These are phyloP conservation scores for Penicillium vulpinum DNA, from an alignment of 2,329 filamentous ascomycete species.

Conservation along the genomic window DNA sequence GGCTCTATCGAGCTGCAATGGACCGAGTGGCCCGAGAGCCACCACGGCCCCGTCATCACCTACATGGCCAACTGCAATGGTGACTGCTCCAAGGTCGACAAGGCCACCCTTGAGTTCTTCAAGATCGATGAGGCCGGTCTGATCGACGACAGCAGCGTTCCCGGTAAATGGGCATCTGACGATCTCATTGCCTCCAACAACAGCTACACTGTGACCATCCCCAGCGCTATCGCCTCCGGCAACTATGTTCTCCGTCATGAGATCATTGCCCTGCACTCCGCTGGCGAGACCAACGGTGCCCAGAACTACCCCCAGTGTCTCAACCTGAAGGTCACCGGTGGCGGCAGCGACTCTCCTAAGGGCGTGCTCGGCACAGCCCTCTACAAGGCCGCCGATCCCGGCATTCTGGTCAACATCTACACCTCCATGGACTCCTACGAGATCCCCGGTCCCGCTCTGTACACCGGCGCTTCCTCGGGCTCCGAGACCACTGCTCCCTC, in stretches of 20 bases:
- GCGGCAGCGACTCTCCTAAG: slow-evolving; percentile 47
- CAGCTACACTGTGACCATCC: slow-evolving; percentile 52
- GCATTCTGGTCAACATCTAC: slow-evolving; percentile 64
- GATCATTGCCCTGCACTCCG: slow-evolving; percentile 56
- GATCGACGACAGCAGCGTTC: slow-evolving; percentile 43
- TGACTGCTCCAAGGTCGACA: slow-evolving; percentile 57
- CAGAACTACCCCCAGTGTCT: slow-evolving; percentile 61
- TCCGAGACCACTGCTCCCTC: slow-evolving; percentile 17
- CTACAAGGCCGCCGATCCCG: slow-evolving; percentile 59
- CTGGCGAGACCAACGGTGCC: slow-evolving; percentile 46
- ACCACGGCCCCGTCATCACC: slow-evolving; percentile 65
- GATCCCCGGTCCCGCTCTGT: slow-evolving; percentile 53
- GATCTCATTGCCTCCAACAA: slow-evolving; percentile 55
- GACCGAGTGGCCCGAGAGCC: slow-evolving; percentile 65
- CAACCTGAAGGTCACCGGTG: slow-evolving; percentile 62
- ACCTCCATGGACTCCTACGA: slow-evolving; percentile 46
- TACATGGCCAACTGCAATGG: slow-evolving; percentile 63
- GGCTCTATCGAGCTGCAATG: slow-evolving; percentile 60
- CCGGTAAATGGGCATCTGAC: slow-evolving; percentile 59
- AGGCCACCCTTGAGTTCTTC: slow-evolving; percentile 58
- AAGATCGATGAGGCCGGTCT: slow-evolving; percentile 63
- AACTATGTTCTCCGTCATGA: slow-evolving; percentile 59
- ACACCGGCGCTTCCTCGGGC: slow-evolving; percentile 27
- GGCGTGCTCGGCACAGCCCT: slow-evolving; percentile 56
- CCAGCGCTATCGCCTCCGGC: slow-evolving; percentile 48